phyloP scores from a whole-genome alignment of 108 stramenopile species.

The Cafeteria roenbergensis region DNA sequence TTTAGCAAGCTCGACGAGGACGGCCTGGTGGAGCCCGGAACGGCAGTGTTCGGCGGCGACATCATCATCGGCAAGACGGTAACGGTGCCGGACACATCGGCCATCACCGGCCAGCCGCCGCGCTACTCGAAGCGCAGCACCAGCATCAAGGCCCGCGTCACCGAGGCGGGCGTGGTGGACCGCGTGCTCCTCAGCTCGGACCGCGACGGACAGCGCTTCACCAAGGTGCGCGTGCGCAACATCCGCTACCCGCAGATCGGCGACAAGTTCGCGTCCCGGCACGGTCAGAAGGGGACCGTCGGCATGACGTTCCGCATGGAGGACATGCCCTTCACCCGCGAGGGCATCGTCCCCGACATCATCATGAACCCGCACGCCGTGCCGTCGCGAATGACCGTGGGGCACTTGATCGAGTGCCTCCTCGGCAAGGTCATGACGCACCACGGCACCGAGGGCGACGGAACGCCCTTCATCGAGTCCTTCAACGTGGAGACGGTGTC shows the following conservation, averaged over 20 bases:
- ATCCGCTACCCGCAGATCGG: constrained; percentile 86
- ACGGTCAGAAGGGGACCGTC: constrained; percentile 99
- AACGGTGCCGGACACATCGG: constrained; percentile 6
- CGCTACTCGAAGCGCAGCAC: constrained; percentile 9
- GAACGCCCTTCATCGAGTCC: constrained; percentile 83
- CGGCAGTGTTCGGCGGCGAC: constrained; percentile 83
- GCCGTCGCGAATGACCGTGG: constrained; percentile 99
- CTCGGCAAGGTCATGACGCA: constrained; percentile 88
- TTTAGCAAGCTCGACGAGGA: constrained; percentile 94
- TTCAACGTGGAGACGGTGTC: constrained; percentile 82
- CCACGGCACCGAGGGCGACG: constrained; percentile 88
- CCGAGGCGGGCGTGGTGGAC: constrained; percentile 62
- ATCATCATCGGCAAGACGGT: constrained; percentile 88
- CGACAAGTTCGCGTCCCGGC: constrained; percentile 84
- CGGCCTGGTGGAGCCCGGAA: constrained; percentile 83
- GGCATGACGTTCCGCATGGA: constrained; percentile 97
- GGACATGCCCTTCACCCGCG: constrained; percentile 95
- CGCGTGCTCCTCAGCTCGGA: constrained; percentile 50
- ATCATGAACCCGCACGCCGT: constrained; percentile 99
- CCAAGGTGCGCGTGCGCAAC: constrained; percentile 90
- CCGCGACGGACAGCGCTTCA: constrained; percentile 78
- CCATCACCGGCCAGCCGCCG: background rate
- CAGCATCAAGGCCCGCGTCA: background rate
- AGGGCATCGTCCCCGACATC: constrained; percentile 95
- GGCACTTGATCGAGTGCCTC: constrained; percentile 92